Conservation (phyloP, 805 yeast species). For the Ogataea angusta region DNA sequence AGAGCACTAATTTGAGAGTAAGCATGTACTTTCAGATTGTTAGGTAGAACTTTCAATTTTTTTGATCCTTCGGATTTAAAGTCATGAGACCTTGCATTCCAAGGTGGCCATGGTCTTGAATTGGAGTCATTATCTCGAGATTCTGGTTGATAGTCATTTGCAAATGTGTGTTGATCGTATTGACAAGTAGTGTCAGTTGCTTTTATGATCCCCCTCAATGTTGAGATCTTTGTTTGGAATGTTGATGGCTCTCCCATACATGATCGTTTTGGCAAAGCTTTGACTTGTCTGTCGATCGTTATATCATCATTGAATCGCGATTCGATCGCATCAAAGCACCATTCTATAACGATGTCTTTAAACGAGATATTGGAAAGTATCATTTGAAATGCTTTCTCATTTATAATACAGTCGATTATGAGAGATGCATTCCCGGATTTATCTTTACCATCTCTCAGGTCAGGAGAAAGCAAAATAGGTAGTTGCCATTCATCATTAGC, state of each 20-base stretch:
- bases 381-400: constrained; percentile 61
- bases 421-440: constrained; percentile 64
- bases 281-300: constrained; percentile 55
- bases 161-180: no score
- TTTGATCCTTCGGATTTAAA: no score
- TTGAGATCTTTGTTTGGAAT: neutral
- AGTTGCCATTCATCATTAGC: constrained; percentile 79
- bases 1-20: no score
- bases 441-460: constrained; percentile 51
- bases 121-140: no score
- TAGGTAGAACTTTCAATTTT: no score
- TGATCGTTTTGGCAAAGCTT: constrained; percentile 66
- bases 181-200: no score
- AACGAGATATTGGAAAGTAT: constrained; percentile 55
- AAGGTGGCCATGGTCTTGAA: no score
- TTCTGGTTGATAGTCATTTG: no score
- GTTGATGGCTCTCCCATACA: constrained; percentile 49
- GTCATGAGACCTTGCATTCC: no score
- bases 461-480: constrained; percentile 69
- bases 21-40: no score
- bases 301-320: constrained; percentile 27
- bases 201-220: neutral
- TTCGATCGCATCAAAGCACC: constrained; percentile 82
- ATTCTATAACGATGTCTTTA: constrained; percentile 66
- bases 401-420: constrained; percentile 79